Percentiles rank a stretch among this genome's conserved stretches.
These are phyloP conservation scores for Podosphaera xanthii DNA, from an alignment of 2,329 filamentous ascomycete species.

Conservation along the genomic window DNA sequence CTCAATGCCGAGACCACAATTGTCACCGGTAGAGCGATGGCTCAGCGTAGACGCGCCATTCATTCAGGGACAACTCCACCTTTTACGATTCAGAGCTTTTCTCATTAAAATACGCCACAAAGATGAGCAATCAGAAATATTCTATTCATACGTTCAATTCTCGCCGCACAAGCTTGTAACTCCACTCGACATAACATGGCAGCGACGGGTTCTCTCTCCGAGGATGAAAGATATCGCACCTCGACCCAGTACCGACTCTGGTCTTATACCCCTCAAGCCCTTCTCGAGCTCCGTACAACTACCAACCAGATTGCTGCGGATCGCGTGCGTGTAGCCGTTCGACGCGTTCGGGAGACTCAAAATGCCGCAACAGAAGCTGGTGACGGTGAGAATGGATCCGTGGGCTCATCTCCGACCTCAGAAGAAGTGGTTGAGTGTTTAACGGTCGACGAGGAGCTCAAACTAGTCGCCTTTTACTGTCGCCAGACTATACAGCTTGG, in stretches of 20 bases:
- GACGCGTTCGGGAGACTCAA: slow-evolving; percentile 21
- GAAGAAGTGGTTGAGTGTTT: slow-evolving; percentile 47
- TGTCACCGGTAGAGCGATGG: no score
- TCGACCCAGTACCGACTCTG: slow-evolving; percentile 82
- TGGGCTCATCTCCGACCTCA: slow-evolving; percentile 7
- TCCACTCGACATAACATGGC: background rate
- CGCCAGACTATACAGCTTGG: slow-evolving; percentile 33
- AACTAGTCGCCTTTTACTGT: slow-evolving; percentile 61
- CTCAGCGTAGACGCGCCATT: no score
- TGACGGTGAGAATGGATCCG: slow-evolving; percentile 13
- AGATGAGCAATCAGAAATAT: no score
- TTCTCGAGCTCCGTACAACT: slow-evolving; percentile 47
- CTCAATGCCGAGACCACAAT: no score
- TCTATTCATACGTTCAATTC: no score
- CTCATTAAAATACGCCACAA: no score
- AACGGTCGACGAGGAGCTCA: slow-evolving; percentile 60
- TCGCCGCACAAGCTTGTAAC: background rate
- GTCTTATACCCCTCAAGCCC: slow-evolving; percentile 61
- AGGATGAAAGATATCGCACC: slow-evolving; percentile 76
- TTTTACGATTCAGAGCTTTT: no score
- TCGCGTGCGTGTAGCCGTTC: slow-evolving; percentile 34
- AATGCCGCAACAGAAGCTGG: slow-evolving; percentile 14
- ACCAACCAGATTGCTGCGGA: slow-evolving; percentile 64
- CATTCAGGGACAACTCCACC: no score
- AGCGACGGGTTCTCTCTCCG: slow-evolving; percentile 18